Percentiles rank a stretch among this genome's conserved stretches.
These are phyloP conservation scores for Pelagophyceae sp. DNA, from an alignment of 352 stramenopile genomes.

Conservation along the genomic window DNA sequence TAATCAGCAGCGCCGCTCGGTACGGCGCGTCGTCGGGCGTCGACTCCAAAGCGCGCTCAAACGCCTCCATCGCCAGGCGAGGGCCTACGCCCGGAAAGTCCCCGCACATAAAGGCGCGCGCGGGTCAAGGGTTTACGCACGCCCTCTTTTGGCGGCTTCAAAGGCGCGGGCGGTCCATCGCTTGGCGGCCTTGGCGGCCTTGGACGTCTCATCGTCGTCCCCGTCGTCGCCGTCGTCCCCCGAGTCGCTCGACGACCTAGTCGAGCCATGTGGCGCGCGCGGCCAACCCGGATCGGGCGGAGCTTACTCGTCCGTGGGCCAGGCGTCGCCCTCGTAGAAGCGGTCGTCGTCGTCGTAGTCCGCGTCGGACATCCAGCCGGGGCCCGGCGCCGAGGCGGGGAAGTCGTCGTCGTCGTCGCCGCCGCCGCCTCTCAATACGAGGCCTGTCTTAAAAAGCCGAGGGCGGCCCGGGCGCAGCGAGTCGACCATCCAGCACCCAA, in stretches of 20 bases:
- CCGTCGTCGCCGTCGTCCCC: background rate
- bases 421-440: background rate
- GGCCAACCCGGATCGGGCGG: background rate
- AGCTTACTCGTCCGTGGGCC: background rate
- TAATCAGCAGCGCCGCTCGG: conserved; percentile 5
- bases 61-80: background rate
- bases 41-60: background rate
- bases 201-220: background rate
- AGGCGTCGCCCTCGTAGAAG: background rate
- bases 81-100: background rate
- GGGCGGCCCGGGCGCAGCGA: too few species aligned
- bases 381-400: background rate
- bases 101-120: background rate
- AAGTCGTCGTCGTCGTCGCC: background rate
- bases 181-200: background rate
- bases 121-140: background rate
- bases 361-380: background rate
- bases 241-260: background rate
- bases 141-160: background rate
- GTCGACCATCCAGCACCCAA: too few species aligned
- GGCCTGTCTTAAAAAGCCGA: too few species aligned
- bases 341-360: background rate
- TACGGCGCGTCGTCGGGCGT: conserved; percentile 17
- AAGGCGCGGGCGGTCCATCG: conserved; percentile 8
- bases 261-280: background rate